phyloP scores from a whole-genome alignment of 2,329 filamentous ascomycete genomes.

The Clonostachys chloroleuca region DNA sequence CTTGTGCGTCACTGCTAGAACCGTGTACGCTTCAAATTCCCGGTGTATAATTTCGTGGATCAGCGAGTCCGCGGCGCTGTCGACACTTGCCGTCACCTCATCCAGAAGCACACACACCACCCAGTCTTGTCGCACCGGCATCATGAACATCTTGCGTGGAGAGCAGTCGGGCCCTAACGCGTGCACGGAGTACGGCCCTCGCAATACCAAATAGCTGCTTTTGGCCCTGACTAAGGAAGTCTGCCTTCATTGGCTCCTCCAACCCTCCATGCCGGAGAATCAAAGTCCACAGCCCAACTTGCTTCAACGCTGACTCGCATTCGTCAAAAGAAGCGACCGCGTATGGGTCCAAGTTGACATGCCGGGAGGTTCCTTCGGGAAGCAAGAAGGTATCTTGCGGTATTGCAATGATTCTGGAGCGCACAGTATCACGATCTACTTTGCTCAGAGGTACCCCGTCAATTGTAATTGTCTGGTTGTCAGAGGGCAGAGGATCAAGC shows the following conservation, averaged over 20 bases:
- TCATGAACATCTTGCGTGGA: neutral
- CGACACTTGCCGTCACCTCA: constrained; percentile 36
- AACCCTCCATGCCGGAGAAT: constrained; percentile 26
- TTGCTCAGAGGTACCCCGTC: constrained; percentile 28
- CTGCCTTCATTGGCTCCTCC: constrained; percentile 31
- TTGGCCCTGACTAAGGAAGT: constrained; percentile 53
- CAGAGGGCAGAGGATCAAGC: constrained; percentile 26
- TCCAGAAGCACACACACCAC: constrained; percentile 30
- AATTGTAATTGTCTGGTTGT: constrained; percentile 27
- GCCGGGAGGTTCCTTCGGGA: constrained; percentile 32
- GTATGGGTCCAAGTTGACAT: constrained; percentile 36
- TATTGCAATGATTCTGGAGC: constrained; percentile 43
- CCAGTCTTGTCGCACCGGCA: constrained; percentile 6
- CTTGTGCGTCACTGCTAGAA: constrained; percentile 45
- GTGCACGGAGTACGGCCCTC: constrained; percentile 46
- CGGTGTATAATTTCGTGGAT: constrained; percentile 33
- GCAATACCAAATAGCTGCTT: constrained; percentile 61
- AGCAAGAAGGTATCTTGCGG: constrained; percentile 52
- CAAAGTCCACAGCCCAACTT: constrained; percentile 23
- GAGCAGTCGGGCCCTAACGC: constrained; percentile 11
- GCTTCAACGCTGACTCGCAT: constrained; percentile 25
- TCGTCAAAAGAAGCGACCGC: constrained; percentile 18
- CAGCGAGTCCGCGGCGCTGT: constrained; percentile 29
- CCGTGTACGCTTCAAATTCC: constrained; percentile 42
- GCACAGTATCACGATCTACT: constrained; percentile 34